Base-by-base conservation (phyloP, 2,329 filamentous ascomycete species). In the Calonectria pseudoturangicola region DNA sequence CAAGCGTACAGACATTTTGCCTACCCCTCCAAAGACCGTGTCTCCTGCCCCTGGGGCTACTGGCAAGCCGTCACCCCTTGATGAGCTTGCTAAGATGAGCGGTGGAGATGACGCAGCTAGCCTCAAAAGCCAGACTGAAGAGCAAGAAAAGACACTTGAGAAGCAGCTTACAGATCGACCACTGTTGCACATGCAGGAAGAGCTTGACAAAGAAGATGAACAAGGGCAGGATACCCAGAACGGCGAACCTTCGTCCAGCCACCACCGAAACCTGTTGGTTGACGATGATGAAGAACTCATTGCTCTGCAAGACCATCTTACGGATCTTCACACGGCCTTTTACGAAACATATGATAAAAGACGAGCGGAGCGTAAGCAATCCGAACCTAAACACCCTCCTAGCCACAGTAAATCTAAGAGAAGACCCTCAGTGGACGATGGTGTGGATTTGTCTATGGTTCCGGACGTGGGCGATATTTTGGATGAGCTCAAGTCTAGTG, bases 141-240 rank as follows among this genome's bases (percentile, higher is more conserved):
- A 97, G 79, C 96, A 98, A 82, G 95, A 97, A 79, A 94, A 96
- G 81, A 91, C 93, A 0, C 90, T 99, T 62, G 93, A 96, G 81
- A 95, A 95, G 73, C 97, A 99, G 84, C 89, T 98, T 21, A 94
- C 93, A 73, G 95, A 98, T 74, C 91, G 96, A 16, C 97, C 97
- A 0, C 86, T 99, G 33, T 86, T 98, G n/a, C 95, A 97, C 81
- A 93, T 98, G 86, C 97, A 99, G 83, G 94, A 98, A 79, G 89
- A 95, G 82, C 89, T 98, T 27, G 97, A 99, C 80, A 94, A 95
- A 78, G 94, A 95, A 79, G 92, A 95, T 48, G 81, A 83, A 62
- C 75, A 79, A 21, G 72, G 74, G 47, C 77, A 82, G 62, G 76
- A 77, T 1, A 27, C 73, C 2, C 80, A 82, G 41, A 68, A 73